phyloP scores from a whole-genome alignment of 495 filamentous ascomycete species.

The Schizothecium vesticola region DNA sequence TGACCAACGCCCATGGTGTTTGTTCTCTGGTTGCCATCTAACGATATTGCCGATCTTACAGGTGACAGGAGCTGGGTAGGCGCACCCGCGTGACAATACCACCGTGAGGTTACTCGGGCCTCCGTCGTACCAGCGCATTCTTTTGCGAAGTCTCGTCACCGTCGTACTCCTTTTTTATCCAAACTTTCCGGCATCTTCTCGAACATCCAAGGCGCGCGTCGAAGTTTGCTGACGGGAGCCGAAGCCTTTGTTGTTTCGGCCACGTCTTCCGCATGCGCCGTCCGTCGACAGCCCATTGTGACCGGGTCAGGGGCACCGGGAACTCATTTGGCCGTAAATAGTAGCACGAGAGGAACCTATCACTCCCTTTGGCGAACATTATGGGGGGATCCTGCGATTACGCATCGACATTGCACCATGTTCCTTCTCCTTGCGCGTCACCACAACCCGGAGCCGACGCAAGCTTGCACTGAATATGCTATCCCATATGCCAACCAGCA shows the following conservation, averaged over 20 bases:
- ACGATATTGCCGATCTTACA: conserved; percentile 2
- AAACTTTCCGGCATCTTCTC: background rate
- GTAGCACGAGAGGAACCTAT: background rate
- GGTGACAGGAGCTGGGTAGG: background rate
- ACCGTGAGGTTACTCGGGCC: background rate
- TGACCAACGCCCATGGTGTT: background rate
- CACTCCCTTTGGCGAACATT: background rate
- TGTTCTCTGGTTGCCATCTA: background rate
- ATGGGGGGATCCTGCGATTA: background rate
- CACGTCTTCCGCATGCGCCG: background rate
- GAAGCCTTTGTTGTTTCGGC: background rate
- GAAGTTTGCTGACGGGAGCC: background rate
- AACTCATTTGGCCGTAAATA: background rate
- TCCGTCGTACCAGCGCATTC: background rate
- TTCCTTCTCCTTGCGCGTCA: background rate
- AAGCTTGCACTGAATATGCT: background rate
- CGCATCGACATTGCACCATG: background rate
- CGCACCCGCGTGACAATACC: background rate
- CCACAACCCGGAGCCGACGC: background rate
- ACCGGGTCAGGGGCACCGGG: background rate
- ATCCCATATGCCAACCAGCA: background rate
- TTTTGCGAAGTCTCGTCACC: background rate
- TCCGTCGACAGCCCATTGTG: background rate
- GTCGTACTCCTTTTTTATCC: background rate
- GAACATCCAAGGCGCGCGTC: background rate